These are phyloP conservation scores for Podaxis rugospora DNA, from an alignment of 768 basidiomycete genomes.

Conservation along the genomic window DNA sequence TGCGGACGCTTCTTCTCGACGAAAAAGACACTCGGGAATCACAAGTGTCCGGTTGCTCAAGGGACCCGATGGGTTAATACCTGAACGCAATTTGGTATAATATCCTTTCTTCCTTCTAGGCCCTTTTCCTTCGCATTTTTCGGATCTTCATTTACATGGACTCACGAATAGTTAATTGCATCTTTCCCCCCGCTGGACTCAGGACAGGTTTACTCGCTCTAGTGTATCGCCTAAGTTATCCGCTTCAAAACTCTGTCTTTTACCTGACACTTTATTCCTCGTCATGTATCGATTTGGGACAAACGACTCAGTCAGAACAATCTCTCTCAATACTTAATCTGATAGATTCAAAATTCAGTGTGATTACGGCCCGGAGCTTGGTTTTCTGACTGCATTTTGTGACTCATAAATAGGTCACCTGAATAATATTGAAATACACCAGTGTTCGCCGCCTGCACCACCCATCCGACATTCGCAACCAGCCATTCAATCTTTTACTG, in stretches of 20 bases:
- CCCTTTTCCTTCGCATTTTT: slow-evolving; percentile 6
- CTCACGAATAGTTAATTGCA: not conserved
- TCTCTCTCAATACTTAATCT: too few species aligned
- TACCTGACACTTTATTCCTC: not conserved
- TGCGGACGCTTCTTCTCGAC: slow-evolving; percentile 53
- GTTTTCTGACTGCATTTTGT: too few species aligned
- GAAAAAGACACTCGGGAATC: slow-evolving; percentile 47
- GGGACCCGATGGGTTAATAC: slow-evolving; percentile 44
- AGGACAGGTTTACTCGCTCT: not conserved
- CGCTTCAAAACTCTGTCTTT: not conserved
- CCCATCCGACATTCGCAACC: not conserved
- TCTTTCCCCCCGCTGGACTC: not conserved
- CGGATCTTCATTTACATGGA: not conserved
- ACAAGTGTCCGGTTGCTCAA: slow-evolving; percentile 50
- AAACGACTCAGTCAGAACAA: too few species aligned
- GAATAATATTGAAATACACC: not conserved
- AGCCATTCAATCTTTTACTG: not conserved
- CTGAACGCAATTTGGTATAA: slow-evolving; percentile 12
- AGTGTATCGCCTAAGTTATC: slow-evolving; percentile 2
- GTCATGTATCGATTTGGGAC: not conserved
- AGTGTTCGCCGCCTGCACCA: not conserved
- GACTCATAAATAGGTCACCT: not conserved
- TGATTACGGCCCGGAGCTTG: too few species aligned
- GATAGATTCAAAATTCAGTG: too few species aligned
- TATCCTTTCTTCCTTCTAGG: slow-evolving; percentile 1